Base-by-base conservation (phyloP, 2,329 filamentous ascomycete species). In the Lachnellula hyalina region DNA sequence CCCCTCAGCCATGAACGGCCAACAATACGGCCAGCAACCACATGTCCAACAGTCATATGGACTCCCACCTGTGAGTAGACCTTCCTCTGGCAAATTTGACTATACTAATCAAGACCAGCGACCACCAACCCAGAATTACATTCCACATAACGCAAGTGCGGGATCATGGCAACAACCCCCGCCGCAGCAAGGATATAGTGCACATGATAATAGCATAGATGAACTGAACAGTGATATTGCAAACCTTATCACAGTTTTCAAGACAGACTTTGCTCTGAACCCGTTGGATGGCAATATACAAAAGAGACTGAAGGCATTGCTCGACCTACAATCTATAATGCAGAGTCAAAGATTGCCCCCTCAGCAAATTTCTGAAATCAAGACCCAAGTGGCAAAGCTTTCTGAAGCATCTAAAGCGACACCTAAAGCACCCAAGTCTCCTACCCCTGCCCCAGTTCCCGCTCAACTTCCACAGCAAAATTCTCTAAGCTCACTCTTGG, bases 141-240 rank as follows among this genome's bases (percentile, higher is more conserved):
- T 55, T 49, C 52, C 47, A 49, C 49, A 47, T 42, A 42, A 25
- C 23, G 66, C 69, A 63, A 71, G 72, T 61, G 68, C 71, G 49
- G 57, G 62, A 46, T 67, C 57, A 40, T 65, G 63, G 65, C 66
- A 66, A 46, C 63, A 64, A 47, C 52, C 56, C 67, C 75, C 57
- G 41, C 40, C 53, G 48, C 59, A 63, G 48, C 59, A 63, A 52
- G 59, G 61, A 36, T 65, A 64, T 60, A 52, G 54, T 50, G 73
- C 58, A 44, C 64, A 67, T 68, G 78, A 77, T 63, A 77, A 80
- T 75, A 84, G 83, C 74, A 76, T 88, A 76, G 86, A 89, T 67
- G 82, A 84, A 67, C 79, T 97, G 71, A 90, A 89, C 74, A 82
- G 81, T 75, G 91, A 96, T 74, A 86, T 96, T 70, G 84, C 88